These are phyloP conservation scores for Cutaneotrichosporon cyanovorans DNA, from an alignment of 1,284 basidiomycete species.

Conservation along the genomic window DNA sequence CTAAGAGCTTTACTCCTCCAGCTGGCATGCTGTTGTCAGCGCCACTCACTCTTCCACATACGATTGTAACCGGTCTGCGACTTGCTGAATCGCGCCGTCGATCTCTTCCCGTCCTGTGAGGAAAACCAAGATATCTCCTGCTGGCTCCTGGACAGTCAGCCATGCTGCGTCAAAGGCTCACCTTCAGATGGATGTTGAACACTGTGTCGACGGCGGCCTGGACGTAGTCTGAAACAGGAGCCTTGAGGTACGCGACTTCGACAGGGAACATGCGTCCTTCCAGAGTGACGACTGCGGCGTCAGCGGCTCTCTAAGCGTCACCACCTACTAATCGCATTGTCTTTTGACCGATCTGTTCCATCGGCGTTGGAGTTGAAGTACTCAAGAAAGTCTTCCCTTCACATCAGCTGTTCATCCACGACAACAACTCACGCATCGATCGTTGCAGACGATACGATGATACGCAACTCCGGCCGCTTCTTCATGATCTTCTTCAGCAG, in stretches of 20 bases:
- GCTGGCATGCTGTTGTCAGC: slow-evolving; percentile 56
- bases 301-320: neutral
- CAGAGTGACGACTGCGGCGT: slow-evolving; percentile 67
- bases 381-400: slow-evolving; percentile 63
- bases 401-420: neutral
- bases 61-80: slow-evolving; percentile 71
- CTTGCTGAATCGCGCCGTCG: slow-evolving; percentile 70
- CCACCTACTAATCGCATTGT: slow-evolving; percentile 42
- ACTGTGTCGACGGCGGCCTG: slow-evolving; percentile 73
- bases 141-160: slow-evolving; percentile 55
- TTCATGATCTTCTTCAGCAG: slow-evolving; percentile 89
- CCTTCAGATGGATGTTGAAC: slow-evolving; percentile 78
- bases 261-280: slow-evolving; percentile 92
- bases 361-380: slow-evolving; percentile 64
- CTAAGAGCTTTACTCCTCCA: slow-evolving; percentile 55
- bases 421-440: slow-evolving; percentile 61
- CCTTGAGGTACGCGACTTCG: slow-evolving; percentile 65
- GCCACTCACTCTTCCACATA: slow-evolving; percentile 45
- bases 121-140: slow-evolving; percentile 86
- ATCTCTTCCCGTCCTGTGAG: slow-evolving; percentile 97
- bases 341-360: slow-evolving; percentile 37
- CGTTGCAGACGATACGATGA: slow-evolving; percentile 92
- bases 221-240: slow-evolving; percentile 72
- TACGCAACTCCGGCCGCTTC: slow-evolving; percentile 76
- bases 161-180: slow-evolving; percentile 35